phyloP scores from a whole-genome alignment of 164 flowering plant genomes.

The Akebia trifoliata region DNA sequence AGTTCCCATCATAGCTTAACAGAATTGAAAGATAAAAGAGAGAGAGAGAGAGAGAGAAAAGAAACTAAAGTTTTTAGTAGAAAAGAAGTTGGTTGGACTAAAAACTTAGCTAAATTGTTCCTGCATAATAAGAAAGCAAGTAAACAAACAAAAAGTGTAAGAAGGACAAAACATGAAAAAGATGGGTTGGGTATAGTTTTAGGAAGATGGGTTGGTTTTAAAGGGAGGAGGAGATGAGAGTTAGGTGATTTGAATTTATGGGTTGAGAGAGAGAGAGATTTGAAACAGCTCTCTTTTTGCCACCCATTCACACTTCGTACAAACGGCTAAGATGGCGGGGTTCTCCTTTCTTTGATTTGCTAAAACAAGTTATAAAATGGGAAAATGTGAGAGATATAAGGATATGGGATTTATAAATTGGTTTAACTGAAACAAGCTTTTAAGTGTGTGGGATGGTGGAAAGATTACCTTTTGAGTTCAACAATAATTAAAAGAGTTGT shows the following conservation, averaged over 20 bases:
- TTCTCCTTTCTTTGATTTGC: background rate
- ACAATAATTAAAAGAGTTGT: no score
- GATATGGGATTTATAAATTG: background rate
- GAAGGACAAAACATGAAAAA: conserved; percentile 9
- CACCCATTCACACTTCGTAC: conserved; percentile 30
- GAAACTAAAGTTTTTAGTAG: conserved; percentile 18
- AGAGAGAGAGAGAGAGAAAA: conserved; percentile 7
- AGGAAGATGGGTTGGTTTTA: conserved; percentile 24
- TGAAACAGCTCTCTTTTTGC: conserved; percentile 60
- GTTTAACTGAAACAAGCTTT: no score
- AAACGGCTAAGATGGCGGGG: conserved; percentile 44
- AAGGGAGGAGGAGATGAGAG: conserved; percentile 41
- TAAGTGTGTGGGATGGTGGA: conserved; percentile 1
- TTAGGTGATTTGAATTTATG: conserved; percentile 30
- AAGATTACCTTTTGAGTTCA: background rate
- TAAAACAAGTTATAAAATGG: conserved; percentile 3
- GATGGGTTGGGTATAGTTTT: conserved; percentile 27
- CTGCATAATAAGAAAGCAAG: conserved; percentile 35
- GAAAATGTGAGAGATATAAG: background rate
- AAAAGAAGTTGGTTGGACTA: conserved; percentile 27
- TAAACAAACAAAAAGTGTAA: conserved; percentile 33
- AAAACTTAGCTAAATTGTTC: conserved; percentile 33
- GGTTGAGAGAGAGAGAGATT: background rate
- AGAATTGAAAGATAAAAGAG: background rate
- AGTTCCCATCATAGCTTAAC: conserved; percentile 40